Conservation (phyloP, 805 yeast species). For the Saturnispora ahearnii region DNA sequence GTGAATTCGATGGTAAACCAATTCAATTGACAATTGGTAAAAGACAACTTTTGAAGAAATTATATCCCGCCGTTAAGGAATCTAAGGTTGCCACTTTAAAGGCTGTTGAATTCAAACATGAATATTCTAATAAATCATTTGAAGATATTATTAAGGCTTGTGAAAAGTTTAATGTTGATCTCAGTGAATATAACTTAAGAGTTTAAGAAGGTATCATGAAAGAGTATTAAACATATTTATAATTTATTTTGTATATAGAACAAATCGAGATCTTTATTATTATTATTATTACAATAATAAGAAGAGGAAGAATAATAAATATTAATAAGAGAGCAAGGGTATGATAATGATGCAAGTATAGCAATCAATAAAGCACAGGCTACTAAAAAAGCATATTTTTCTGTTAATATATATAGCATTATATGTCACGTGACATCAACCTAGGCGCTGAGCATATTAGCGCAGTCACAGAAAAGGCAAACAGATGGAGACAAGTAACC, state of each 20-base stretch:
- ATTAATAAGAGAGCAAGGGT: too few species aligned
- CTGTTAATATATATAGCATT: too few species aligned
- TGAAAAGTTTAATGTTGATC: conserved; percentile 35
- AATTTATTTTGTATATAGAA: background rate
- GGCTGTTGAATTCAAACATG: conserved; percentile 39
- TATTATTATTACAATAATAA: background rate
- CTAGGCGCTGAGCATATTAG: background rate
- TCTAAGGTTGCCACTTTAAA: conserved; percentile 34
- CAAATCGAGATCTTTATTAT: background rate
- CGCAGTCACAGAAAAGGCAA: background rate
- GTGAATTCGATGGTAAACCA: conserved; percentile 33
- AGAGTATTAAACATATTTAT: background rate
- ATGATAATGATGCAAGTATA: too few species aligned
- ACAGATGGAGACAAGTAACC: background rate
- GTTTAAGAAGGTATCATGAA: background rate
- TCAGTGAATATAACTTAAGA: conserved; percentile 14
- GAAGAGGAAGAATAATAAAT: too few species aligned
- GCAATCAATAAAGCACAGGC: background rate
- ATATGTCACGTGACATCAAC: too few species aligned
- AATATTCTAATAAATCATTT: conserved; percentile 36
- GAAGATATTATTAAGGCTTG: conserved; percentile 43
- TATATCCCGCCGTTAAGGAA: conserved; percentile 43
- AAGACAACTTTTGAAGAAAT: conserved; percentile 46
- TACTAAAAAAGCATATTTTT: background rate
- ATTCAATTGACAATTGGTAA: conserved; percentile 52